Base-by-base conservation (phyloP, 148 eudicot species). In the Rhododendron ferrugineum region DNA sequence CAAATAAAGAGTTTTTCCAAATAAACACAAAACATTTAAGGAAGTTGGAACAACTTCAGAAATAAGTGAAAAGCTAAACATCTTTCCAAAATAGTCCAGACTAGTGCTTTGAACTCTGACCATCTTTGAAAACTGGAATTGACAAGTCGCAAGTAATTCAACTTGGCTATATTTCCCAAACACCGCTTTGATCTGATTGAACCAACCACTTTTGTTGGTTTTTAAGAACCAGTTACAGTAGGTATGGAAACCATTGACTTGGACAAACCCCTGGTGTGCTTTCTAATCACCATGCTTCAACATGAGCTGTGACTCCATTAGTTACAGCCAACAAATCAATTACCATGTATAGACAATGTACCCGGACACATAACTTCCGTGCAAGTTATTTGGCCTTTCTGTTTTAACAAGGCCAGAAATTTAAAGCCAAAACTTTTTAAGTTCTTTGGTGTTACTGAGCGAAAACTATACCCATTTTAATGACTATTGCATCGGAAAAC, bases 61-160 rank as follows among this genome's bases (percentile, higher is more conserved):
- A 8, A 34, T 22, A 9, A 81, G 28, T 81, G 28, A 81, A 81
- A 52, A 56, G 47, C 47, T 56, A 54, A 32, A 80, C 11, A 20
- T 80, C 32, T 34, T 80, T 54, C 30, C 42, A 18, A 81, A 74
- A 23, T 26, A 37, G 9, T 78, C 52, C 22, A 78, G 11, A 23
- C 80, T 37, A 78, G 50, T 76, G 30, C 44, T 76, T 52, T 76
- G 81, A 78, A 70, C 75, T 70, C 20, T 70, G 75, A 70, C 81
- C 81, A 26, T 20, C 16, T 46, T 23, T n/a, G 20, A 78, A 54
- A 54, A 78, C 7, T 44, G 34, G 36, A 78, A 78, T 46, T 70
- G 40, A 70, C 40, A 70, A 70, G 37, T 30, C 4, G 1, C 2
- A 78, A 78, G 56, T 44, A 44, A 23, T 78, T 78, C 34, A 37